Conservation (phyloP, 2,329 filamentous ascomycete genomes). For the Blumeria graminis region DNA sequence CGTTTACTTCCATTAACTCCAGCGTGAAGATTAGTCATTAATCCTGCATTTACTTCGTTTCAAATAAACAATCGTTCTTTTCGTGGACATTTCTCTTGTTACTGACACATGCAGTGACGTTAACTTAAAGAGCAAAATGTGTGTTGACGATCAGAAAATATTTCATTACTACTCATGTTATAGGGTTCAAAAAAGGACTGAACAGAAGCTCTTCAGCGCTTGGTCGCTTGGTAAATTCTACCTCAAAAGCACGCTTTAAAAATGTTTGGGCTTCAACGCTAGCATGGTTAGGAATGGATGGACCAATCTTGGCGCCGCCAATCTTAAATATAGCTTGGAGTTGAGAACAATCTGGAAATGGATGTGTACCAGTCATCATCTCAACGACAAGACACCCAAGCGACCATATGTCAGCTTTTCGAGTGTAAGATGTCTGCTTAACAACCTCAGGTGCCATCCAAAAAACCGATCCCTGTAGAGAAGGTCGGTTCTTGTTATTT, state of each 20-base stretch:
- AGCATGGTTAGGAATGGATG: conserved; percentile 68
- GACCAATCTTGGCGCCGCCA: conserved; percentile 63
- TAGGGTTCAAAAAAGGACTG: conserved; percentile 58
- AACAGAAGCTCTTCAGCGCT: conserved; percentile 76
- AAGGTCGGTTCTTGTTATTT: conserved; percentile 46
- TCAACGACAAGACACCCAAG: conserved; percentile 90
- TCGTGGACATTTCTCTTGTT: no score
- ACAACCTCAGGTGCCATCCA: conserved; percentile 99
- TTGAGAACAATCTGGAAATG: conserved; percentile 91
- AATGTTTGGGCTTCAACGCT: conserved; percentile 69
- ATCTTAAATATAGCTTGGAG: conserved; percentile 98
- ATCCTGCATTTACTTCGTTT: no score
- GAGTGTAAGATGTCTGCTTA: conserved; percentile 89
- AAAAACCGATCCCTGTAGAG: conserved; percentile 89
- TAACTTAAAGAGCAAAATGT: not conserved
- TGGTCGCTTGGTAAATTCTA: conserved; percentile 79
- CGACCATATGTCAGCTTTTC: conserved; percentile 97
- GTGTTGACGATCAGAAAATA: not conserved
- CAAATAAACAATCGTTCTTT: no score
- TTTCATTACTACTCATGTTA: conserved; percentile 21
- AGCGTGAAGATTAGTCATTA: no score
- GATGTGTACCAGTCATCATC: conserved; percentile 95
- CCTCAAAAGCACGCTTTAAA: conserved; percentile 73
- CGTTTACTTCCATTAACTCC: no score
- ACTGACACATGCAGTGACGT: no score